phyloP scores from a whole-genome alignment of 2,329 filamentous ascomycete species.

The Allantophomopsis cytisporea region DNA sequence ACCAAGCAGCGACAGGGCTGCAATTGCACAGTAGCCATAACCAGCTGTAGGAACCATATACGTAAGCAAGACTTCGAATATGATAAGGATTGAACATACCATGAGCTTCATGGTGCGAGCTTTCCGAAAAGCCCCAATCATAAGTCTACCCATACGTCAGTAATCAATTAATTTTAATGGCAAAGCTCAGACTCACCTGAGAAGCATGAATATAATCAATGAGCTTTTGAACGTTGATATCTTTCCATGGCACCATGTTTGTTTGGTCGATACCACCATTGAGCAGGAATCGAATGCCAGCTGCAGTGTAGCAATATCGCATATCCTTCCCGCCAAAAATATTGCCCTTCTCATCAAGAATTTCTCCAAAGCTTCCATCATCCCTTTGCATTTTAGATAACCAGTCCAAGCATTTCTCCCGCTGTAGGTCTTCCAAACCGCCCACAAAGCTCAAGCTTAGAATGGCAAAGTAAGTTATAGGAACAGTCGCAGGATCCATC shows the following conservation, averaged over 20 bases:
- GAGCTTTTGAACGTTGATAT: conserved; percentile 62
- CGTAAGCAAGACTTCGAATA: too few relatives aligned
- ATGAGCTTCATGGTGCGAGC: conserved; percentile 18
- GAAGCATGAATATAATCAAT: conserved; percentile 57
- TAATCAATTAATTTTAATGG: conserved; percentile 4
- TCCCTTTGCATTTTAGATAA: conserved; percentile 60
- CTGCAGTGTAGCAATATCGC: conserved; percentile 77
- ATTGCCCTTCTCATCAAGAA: conserved; percentile 39
- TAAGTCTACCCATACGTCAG: conserved; percentile 12
- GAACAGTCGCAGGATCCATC: conserved; percentile 71
- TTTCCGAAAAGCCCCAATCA: conserved; percentile 18
- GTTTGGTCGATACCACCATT: conserved; percentile 41
- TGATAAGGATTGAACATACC: conserved; percentile 7
- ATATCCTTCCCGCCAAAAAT: conserved; percentile 75
- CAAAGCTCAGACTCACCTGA: conserved; percentile 27
- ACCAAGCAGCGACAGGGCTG: conserved; percentile 58
- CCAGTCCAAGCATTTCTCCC: conserved; percentile 59
- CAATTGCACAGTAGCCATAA: conserved; percentile 80
- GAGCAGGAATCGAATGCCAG: conserved; percentile 71
- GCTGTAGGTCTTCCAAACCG: conserved; percentile 49
- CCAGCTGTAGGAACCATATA: conserved; percentile 42
- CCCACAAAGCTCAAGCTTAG: conserved; percentile 52
- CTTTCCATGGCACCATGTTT: conserved; percentile 41
- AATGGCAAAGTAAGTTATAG: conserved; percentile 82
- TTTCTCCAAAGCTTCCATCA: conserved; percentile 88